phyloP scores from a whole-genome alignment of 805 yeast genomes.

The Metschnikowia cerradonensis region DNA sequence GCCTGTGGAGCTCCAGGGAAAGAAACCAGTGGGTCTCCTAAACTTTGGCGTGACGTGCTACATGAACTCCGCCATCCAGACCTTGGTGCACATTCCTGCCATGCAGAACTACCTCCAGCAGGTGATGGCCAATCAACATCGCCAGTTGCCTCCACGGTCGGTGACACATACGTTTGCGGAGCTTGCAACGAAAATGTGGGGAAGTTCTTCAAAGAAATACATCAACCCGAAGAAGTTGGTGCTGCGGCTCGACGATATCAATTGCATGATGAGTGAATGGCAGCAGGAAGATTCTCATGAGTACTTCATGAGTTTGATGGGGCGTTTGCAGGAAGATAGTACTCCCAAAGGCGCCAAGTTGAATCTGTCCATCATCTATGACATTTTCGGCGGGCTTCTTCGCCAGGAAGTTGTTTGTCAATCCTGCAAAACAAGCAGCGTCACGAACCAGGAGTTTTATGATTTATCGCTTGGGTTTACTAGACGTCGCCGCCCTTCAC shows the following conservation, averaged over 20 bases:
- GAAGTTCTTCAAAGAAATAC: conserved; percentile 31
- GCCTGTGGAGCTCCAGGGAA: conserved; percentile 46
- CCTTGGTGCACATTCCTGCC: conserved; percentile 87
- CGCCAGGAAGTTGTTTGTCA: conserved; percentile 83
- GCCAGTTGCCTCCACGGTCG: conserved; percentile 45
- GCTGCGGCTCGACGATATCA: conserved; percentile 71
- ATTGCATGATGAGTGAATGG: conserved; percentile 96
- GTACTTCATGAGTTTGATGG: conserved; percentile 87
- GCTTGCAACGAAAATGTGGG: conserved; percentile 66
- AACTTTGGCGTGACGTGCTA: conserved; percentile 97
- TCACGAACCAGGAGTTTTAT: conserved; percentile 89
- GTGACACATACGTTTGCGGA: conserved; percentile 68
- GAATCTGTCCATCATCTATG: conserved; percentile 78
- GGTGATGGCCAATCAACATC: conserved; percentile 50
- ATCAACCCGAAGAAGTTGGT: conserved; percentile 76
- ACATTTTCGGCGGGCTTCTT: conserved; percentile 88
- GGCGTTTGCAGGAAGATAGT: conserved; percentile 85
- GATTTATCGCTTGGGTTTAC: conserved; percentile 81
- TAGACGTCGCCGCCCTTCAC: conserved; percentile 27
- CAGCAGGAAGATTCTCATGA: conserved; percentile 98
- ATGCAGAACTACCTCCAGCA: conserved; percentile 76
- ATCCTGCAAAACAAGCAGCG: conserved; percentile 75
- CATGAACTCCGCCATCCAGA: conserved; percentile 92
- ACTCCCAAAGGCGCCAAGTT: conserved; percentile 87
- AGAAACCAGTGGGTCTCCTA: conserved; percentile 68